phyloP scores from a whole-genome alignment of 768 basidiomycete species.

The Fomitopsis serialis region DNA sequence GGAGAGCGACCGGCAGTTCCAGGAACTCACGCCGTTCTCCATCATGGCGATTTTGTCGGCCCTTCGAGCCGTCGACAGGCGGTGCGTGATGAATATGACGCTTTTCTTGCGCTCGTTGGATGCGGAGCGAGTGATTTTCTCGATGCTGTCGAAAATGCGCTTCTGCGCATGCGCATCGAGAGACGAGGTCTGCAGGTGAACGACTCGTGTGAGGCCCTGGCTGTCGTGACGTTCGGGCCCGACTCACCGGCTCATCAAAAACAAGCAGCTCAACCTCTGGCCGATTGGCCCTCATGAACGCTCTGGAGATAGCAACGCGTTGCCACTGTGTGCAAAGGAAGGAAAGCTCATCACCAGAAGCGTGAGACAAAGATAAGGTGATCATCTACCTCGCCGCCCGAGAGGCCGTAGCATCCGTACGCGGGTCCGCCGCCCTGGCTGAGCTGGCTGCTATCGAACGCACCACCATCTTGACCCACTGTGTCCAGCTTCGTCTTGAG shows the following conservation, averaged over 20 bases:
- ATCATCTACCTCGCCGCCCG: constrained; percentile 70
- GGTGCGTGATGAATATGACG: constrained; percentile 80
- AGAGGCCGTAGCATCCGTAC: constrained; percentile 57
- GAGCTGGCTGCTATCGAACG: constrained; percentile 5
- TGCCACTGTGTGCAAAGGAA: constrained; percentile 74
- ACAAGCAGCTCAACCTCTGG: constrained; percentile 74
- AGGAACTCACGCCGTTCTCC: constrained; percentile 58
- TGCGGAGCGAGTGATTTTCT: constrained; percentile 53
- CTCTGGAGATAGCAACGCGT: constrained; percentile 77
- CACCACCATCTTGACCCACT: constrained; percentile 43
- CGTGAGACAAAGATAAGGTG: neutral
- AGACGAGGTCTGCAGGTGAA: constrained; percentile 56
- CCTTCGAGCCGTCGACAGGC: constrained; percentile 72
- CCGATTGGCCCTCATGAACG: constrained; percentile 78
- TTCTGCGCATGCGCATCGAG: constrained; percentile 78
- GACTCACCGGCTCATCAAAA: constrained; percentile 74
- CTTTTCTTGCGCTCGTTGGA: constrained; percentile 59
- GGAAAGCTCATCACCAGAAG: neutral
- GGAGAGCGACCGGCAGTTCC: neutral
- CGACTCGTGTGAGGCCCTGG: neutral
- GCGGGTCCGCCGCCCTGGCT: constrained; percentile 16
- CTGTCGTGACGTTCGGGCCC: constrained; percentile 16
- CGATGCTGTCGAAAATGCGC: constrained; percentile 72
- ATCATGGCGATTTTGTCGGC: constrained; percentile 88
- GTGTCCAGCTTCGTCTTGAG: constrained; percentile 68